phyloP scores from a whole-genome alignment of 352 stramenopile species.

The Globisporangium acanthophoron region DNA sequence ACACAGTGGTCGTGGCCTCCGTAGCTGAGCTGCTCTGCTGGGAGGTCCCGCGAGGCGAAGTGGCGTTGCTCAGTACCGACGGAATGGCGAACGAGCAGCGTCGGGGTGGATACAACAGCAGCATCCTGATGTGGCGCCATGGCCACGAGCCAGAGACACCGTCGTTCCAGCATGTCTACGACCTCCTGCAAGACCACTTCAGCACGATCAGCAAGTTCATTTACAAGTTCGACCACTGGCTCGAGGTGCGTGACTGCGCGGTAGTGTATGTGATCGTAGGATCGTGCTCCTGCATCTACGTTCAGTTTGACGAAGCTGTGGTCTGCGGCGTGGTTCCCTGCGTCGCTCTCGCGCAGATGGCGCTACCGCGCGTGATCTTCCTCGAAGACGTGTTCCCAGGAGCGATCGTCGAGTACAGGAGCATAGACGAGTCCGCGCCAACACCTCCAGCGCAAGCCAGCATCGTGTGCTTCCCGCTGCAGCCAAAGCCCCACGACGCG shows the following conservation, averaged over 20 bases:
- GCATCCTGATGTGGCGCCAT: conserved; percentile 54
- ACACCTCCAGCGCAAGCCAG: conserved; percentile 21
- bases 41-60: conserved; percentile 5
- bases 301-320: neutral
- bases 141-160: conserved; percentile 1
- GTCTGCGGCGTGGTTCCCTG: neutral
- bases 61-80: conserved; percentile 51
- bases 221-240: conserved; percentile 88
- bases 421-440: conserved; percentile 17
- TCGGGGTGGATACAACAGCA: conserved; percentile 64
- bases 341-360: conserved; percentile 25
- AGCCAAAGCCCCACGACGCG: conserved; percentile 68
- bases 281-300: neutral
- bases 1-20: conserved; percentile 61
- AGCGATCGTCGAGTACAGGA: conserved; percentile 73
- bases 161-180: conserved; percentile 23
- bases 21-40: conserved; percentile 25
- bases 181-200: conserved; percentile 37
- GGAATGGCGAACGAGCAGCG: conserved; percentile 67
- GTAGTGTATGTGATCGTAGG: neutral
- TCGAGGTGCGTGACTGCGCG: conserved; percentile 35
- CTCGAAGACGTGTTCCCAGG: conserved; percentile 38
- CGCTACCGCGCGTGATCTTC: conserved; percentile 20
- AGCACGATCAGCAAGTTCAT: conserved; percentile 36
- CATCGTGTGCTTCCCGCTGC: conserved; percentile 80